Conservation (phyloP, 2,329 filamentous ascomycete species). For the Cryphonectria carpinicola region DNA sequence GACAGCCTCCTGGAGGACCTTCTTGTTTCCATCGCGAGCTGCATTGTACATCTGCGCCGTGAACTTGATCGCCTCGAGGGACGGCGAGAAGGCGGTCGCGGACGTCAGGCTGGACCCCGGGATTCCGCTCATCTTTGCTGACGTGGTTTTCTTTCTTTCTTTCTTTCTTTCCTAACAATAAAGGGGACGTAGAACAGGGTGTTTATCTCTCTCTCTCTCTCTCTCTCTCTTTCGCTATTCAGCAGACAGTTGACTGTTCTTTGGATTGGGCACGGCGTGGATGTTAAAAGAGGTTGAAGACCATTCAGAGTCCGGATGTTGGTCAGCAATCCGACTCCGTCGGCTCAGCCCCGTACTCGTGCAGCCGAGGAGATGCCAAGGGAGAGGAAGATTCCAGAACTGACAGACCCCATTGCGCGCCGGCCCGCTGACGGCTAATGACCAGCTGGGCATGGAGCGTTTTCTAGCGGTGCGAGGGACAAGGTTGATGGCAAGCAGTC, state of each 20-base stretch:
- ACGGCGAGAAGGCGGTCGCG: slow-evolving; percentile 42
- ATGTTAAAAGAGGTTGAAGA: neutral
- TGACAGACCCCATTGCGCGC: neutral
- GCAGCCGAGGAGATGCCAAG: neutral
- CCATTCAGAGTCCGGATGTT: neutral
- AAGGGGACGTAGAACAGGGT: neutral
- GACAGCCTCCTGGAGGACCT: slow-evolving; percentile 64
- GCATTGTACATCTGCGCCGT: slow-evolving; percentile 69
- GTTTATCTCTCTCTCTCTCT: neutral
- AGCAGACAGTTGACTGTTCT: too few species aligned
- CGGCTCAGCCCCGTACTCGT: neutral
- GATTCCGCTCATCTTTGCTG: neutral
- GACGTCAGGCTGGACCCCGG: slow-evolving; percentile 7
- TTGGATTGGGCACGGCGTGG: neutral
- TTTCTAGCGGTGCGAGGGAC: neutral
- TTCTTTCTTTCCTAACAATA: neutral
- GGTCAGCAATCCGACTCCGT: neutral
- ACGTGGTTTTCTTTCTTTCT: neutral
- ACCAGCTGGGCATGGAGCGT: neutral
- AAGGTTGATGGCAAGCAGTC: neutral
- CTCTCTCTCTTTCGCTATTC: too few species aligned
- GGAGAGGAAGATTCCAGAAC: neutral
- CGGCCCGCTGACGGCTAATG: neutral
- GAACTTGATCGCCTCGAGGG: slow-evolving; percentile 68
- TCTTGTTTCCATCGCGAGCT: slow-evolving; percentile 62